Conservation (phyloP, 2,329 filamentous ascomycete genomes). For the Cytospora schulzeri region DNA sequence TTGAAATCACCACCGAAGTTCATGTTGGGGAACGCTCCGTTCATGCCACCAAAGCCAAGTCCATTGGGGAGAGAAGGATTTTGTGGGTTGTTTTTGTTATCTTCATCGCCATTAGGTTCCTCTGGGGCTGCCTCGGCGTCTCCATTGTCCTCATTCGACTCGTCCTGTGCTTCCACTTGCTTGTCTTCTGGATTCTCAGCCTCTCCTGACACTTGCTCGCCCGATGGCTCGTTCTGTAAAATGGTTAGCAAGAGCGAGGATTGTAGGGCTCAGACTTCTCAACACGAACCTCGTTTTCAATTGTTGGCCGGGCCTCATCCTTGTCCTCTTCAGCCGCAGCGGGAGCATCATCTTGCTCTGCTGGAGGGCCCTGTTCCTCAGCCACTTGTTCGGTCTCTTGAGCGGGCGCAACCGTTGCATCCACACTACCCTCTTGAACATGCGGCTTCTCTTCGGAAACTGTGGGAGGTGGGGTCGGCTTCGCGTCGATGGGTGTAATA, state of each 20-base stretch:
- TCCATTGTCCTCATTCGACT: constrained; percentile 21
- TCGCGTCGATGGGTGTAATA: constrained; percentile 46
- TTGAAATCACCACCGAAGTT: constrained; percentile 68
- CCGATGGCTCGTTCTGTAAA: constrained; percentile 7
- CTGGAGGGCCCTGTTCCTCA: constrained; percentile 3
- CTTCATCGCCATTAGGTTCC: constrained; percentile 36
- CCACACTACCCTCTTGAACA: constrained; percentile 5
- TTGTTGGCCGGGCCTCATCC: constrained; percentile 15
- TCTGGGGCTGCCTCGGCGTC: constrained; percentile 33
- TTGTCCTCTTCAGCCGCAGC: constrained; percentile 4
- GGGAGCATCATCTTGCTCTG: constrained; percentile 19
- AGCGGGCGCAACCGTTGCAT: constrained; percentile 1
- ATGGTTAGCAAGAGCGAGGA: constrained; percentile 3
- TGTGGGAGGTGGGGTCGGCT: constrained; percentile 36
- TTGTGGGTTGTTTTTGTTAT: constrained; percentile 36
- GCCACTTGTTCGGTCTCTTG: constrained; percentile 12
- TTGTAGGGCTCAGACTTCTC: too few relatives aligned
- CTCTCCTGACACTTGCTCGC: constrained; percentile 15
- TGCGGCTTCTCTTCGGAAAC: constrained; percentile 23
- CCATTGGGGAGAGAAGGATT: constrained; percentile 34
- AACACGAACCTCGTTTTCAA: constrained; percentile 24
- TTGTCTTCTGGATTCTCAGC: constrained; percentile 27
- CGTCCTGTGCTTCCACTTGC: constrained; percentile 17
- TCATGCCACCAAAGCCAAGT: constrained; percentile 42
- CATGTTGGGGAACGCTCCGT: constrained; percentile 59